Conservation (phyloP, 1,139 yeast genomes). For the Pichia sp. region DNA sequence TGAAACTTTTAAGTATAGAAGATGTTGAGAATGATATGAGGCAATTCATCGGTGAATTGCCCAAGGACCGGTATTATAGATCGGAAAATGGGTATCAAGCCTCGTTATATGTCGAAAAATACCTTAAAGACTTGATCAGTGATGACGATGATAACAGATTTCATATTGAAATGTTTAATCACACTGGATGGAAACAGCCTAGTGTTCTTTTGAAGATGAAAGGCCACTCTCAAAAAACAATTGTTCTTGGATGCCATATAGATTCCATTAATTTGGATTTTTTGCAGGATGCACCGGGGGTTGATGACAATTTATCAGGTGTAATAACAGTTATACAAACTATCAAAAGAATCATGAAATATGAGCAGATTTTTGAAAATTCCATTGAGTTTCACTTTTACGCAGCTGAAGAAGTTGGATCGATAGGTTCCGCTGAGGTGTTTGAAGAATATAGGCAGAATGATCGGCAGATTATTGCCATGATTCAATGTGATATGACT, state of each 20-base stretch:
- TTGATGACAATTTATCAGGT: conserved; percentile 93
- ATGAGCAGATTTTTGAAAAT: conserved; percentile 33
- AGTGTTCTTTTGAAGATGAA: conserved; percentile 41
- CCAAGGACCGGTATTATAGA: conserved; percentile 76
- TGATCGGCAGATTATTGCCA: conserved; percentile 52
- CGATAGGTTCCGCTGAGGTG: conserved; percentile 78
- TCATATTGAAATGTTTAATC: conserved; percentile 29
- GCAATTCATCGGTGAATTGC: conserved; percentile 22
- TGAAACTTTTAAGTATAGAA: neutral
- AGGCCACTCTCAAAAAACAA: conserved; percentile 22
- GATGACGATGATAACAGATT: conserved; percentile 1
- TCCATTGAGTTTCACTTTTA: conserved; percentile 90
- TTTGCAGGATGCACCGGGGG: conserved; percentile 78
- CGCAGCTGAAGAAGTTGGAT: conserved; percentile 92
- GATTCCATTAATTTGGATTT: conserved; percentile 73
- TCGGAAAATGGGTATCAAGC: conserved; percentile 62
- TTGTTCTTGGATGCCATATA: conserved; percentile 84
- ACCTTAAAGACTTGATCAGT: conserved; percentile 33
- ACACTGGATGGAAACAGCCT: conserved; percentile 46
- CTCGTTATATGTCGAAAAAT: conserved; percentile 59
- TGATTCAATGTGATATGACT: conserved; percentile 96
- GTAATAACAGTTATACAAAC: conserved; percentile 37
- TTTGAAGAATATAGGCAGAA: conserved; percentile 45
- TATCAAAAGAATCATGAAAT: conserved; percentile 1
- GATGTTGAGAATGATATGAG: conserved; percentile 7